A percentile compares a stretch with the other conserved stretches of the same genome.
Evolutionary conservation across 805 yeast species (phyloP).

Genomic region (Dipodascopsis uninucleata): DNA sequence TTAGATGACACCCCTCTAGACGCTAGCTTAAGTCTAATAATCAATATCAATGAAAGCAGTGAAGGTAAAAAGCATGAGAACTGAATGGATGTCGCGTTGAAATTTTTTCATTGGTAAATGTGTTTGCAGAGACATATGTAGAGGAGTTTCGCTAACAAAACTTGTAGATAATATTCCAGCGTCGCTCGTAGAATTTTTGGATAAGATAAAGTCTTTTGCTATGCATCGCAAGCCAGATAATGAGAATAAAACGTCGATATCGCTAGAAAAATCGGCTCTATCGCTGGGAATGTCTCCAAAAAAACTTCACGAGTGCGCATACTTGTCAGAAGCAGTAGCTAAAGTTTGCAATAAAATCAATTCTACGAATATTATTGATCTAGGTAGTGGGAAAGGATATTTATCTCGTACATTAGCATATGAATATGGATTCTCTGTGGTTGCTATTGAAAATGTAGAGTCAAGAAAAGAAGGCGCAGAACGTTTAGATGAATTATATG

Average conservation of each 20-base stretch:
- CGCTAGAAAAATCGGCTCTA: constrained; percentile 12
- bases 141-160: too few species aligned
- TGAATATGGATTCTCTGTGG: constrained; percentile 18
- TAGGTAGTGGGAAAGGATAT: constrained; percentile 32
- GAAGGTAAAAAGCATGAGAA: too few species aligned
- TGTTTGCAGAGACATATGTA: too few species aligned
- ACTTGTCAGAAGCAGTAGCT: constrained; percentile 15
- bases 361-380: constrained; percentile 25
- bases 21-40: constrained; percentile 14
- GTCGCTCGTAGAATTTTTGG: constrained; percentile 13
- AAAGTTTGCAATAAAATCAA: constrained; percentile 6
- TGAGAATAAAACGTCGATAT: neutral
- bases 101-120: too few species aligned
- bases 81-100: too few species aligned
- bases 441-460: constrained; percentile 26
- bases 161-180: constrained; percentile 17
- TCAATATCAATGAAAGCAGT: constrained; percentile 1
- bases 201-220: constrained; percentile 6
- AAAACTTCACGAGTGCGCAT: constrained; percentile 28
- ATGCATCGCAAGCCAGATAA: constrained; percentile 14
- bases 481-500: constrained; percentile 19
- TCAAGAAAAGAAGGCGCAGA: constrained; percentile 24
- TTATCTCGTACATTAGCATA: constrained; percentile 26
- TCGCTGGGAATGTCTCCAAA: constrained; percentile 30
- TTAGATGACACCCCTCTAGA: constrained; percentile 17